Conservation (phyloP, 2,329 filamentous ascomycete genomes). For the Ophiostoma populinum region DNA sequence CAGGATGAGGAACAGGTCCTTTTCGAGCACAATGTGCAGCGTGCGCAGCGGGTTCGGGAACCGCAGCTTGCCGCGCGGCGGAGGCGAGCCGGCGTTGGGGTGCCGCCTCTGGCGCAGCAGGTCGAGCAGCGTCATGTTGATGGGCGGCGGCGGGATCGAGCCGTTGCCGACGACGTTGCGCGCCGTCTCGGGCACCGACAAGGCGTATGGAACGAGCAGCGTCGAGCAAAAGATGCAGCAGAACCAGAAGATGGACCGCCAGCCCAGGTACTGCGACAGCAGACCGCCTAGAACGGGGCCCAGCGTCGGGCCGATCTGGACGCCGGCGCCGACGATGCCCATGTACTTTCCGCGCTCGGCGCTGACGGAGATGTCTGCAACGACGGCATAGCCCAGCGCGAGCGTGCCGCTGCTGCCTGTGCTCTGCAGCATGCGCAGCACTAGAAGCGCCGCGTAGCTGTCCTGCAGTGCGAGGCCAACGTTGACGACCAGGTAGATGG, state of each 20-base stretch:
- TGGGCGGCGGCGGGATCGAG: conserved; percentile 37
- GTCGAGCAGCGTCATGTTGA: conserved; percentile 41
- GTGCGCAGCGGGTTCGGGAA: conserved; percentile 41
- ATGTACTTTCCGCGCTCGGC: conserved; percentile 59
- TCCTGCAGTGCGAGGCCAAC: conserved; percentile 41
- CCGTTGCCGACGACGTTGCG: conserved; percentile 45
- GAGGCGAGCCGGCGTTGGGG: conserved; percentile 9
- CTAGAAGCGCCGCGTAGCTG: conserved; percentile 37
- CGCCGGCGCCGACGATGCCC: conserved; percentile 43
- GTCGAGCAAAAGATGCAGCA: conserved; percentile 34
- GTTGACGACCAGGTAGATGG: conserved; percentile 40
- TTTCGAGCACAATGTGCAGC: conserved; percentile 35
- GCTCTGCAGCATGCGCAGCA: conserved; percentile 45
- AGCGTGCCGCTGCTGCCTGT: conserved; percentile 50
- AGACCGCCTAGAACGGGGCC: conserved; percentile 48
- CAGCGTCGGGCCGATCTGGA: conserved; percentile 36
- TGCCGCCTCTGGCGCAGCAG: conserved; percentile 21
- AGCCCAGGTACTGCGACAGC: conserved; percentile 44
- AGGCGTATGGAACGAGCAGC: conserved; percentile 34
- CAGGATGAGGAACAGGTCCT: conserved; percentile 37
- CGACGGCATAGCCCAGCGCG: conserved; percentile 52
- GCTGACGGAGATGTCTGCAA: conserved; percentile 53
- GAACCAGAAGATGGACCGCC: conserved; percentile 56
- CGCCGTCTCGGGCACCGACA: conserved; percentile 42
- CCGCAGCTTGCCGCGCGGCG: conserved; percentile 20